Percentiles rank a stretch among this genome's conserved stretches.
These are phyloP conservation scores for Eutrema salsugineum DNA, from an alignment of 441 rosid genomes.

Conservation along the genomic window DNA sequence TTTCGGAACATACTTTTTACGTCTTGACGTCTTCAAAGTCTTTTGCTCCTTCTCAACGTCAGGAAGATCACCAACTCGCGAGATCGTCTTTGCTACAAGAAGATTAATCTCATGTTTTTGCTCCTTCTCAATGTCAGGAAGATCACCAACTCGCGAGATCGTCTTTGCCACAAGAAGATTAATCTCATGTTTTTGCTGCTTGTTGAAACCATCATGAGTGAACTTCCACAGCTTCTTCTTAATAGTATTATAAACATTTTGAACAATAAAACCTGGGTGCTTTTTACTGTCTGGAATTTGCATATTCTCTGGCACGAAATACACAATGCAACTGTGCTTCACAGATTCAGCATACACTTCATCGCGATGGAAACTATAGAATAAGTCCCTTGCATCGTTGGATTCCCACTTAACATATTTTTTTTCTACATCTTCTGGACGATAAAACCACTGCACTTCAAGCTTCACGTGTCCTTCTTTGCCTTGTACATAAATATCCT, in stretches of 20 bases:
- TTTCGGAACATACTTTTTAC: slow-evolving; percentile 39
- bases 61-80: slow-evolving; percentile 53
- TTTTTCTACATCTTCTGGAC: slow-evolving; percentile 66
- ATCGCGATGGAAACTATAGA: slow-evolving; percentile 77
- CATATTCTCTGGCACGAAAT: slow-evolving; percentile 65
- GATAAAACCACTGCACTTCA: slow-evolving; percentile 81
- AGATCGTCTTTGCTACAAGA: slow-evolving; percentile 64
- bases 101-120: slow-evolving; percentile 51
- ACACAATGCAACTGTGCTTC: slow-evolving; percentile 58
- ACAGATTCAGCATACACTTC: slow-evolving; percentile 80
- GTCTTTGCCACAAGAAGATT: slow-evolving; percentile 73
- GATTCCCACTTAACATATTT: slow-evolving; percentile 55
- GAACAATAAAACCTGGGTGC: slow-evolving; percentile 69
- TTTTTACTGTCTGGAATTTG: slow-evolving; percentile 55
- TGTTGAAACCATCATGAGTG: slow-evolving; percentile 53
- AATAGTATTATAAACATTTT: slow-evolving; percentile 60
- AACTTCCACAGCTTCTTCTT: slow-evolving; percentile 59
- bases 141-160: slow-evolving; percentile 43
- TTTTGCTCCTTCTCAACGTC: slow-evolving; percentile 32
- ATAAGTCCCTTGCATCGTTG: slow-evolving; percentile 55
- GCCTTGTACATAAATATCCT: slow-evolving; percentile 56
- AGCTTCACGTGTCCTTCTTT: slow-evolving; percentile 48
- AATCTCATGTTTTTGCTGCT: slow-evolving; percentile 64
- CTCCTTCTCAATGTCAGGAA: slow-evolving; percentile 45
- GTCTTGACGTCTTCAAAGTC: neutral